Evolutionary conservation across 495 filamentous ascomycete species (phyloP).

Genomic region (Copromyces sp.): DNA sequence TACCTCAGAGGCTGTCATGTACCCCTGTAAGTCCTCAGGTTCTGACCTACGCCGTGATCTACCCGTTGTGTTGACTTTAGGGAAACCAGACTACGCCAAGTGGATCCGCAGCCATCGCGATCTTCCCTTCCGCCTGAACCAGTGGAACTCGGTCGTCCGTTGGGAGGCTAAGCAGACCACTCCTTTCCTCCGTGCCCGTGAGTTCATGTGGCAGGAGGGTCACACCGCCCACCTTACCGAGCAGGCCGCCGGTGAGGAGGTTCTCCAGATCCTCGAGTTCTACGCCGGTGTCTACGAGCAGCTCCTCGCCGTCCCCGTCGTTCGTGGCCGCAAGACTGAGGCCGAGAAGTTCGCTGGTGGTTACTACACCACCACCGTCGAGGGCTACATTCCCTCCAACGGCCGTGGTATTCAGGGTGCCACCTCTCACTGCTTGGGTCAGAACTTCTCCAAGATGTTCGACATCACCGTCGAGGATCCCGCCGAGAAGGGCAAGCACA

Average conservation of each 20-base stretch:
- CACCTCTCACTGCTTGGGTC: slow-evolving; percentile 87
- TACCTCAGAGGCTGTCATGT: slow-evolving; percentile 90
- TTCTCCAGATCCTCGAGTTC: slow-evolving; percentile 83
- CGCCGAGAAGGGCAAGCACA: slow-evolving; percentile 40
- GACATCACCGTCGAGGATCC: slow-evolving; percentile 94
- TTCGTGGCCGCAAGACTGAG: slow-evolving; percentile 79
- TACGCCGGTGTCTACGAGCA: slow-evolving; percentile 87
- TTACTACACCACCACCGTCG: slow-evolving; percentile 87
- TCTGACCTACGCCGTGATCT: background rate
- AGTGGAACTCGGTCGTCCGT: slow-evolving; percentile 96
- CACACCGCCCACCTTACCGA: slow-evolving; percentile 90
- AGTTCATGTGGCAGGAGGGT: slow-evolving; percentile 98
- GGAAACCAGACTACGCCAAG: slow-evolving; percentile 79
- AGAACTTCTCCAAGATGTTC: slow-evolving; percentile 99
- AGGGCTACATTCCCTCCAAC: slow-evolving; percentile 89
- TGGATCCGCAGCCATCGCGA: slow-evolving; percentile 94
- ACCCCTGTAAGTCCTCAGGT: slow-evolving; percentile 38
- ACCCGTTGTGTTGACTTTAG: background rate
- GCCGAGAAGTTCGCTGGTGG: slow-evolving; percentile 97
- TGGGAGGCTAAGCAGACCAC: slow-evolving; percentile 99
- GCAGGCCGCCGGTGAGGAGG: slow-evolving; percentile 67
- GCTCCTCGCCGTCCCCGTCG: slow-evolving; percentile 85
- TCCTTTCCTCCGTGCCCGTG: slow-evolving; percentile 83
- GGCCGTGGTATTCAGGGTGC: slow-evolving; percentile 94
- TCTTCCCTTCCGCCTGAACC: slow-evolving; percentile 83